phyloP scores from a whole-genome alignment of 176 grass and related monocot genomes.

The Carex kokanica region DNA sequence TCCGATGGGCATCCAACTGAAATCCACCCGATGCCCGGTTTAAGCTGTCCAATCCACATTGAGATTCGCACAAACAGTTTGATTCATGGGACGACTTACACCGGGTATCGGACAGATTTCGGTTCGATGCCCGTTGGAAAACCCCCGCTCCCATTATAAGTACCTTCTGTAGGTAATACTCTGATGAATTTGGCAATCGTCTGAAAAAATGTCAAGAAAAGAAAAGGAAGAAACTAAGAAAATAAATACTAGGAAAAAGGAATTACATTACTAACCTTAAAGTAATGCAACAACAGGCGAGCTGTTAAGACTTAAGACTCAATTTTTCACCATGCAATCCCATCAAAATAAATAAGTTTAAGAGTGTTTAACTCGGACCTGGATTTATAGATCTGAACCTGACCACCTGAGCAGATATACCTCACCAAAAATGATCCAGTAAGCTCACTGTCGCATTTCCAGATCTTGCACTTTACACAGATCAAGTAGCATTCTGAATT shows the following conservation, averaged over 20 bases:
- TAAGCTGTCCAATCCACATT: no score
- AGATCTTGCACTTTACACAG: background rate
- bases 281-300: background rate
- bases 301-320: background rate
- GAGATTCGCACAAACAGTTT: no score
- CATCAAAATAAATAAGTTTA: background rate
- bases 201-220: background rate
- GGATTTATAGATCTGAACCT: background rate
- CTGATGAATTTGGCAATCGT: background rate
- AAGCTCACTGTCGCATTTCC: constrained; percentile 16
- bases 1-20: no score
- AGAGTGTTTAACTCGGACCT: background rate
- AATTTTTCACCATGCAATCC: background rate
- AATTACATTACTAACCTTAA: background rate
- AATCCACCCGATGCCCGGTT: no score
- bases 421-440: constrained; percentile 25
- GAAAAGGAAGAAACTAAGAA: background rate
- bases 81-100: no score
- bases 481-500: constrained; percentile 9
- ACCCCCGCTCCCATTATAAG: background rate
- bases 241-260: background rate
- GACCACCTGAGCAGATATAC: constrained; percentile 10
- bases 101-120: no score
- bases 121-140: no score
- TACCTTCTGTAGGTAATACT: background rate